phyloP scores from a whole-genome alignment of 2,329 filamentous ascomycete genomes.

The Paramyrothecium roridum region DNA sequence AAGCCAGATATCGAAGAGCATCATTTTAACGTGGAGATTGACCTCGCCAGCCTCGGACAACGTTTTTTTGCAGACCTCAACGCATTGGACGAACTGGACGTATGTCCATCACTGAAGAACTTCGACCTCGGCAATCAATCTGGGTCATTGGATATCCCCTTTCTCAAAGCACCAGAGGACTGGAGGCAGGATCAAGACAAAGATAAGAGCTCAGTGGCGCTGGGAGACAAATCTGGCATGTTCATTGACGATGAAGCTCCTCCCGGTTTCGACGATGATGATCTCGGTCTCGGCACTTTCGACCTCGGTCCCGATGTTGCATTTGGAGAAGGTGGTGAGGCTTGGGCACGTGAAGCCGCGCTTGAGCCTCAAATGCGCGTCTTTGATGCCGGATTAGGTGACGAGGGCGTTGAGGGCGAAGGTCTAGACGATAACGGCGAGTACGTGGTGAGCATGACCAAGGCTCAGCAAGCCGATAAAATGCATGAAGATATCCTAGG shows the following conservation, averaged over 20 bases:
- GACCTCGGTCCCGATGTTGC: constrained; percentile 71
- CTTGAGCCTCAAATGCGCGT: constrained; percentile 82
- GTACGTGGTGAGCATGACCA: constrained; percentile 77
- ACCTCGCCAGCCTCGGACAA: constrained; percentile 69
- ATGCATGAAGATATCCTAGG: constrained; percentile 92
- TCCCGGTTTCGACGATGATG: constrained; percentile 69
- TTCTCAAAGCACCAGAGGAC: constrained; percentile 84
- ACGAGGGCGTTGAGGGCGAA: constrained; percentile 41
- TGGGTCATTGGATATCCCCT: constrained; percentile 83
- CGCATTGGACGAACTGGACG: constrained; percentile 77
- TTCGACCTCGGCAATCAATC: constrained; percentile 88
- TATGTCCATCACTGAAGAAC: constrained; percentile 91
- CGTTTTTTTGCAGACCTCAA: constrained; percentile 84
- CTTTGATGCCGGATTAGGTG: constrained; percentile 63
- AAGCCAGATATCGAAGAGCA: constrained; percentile 43
- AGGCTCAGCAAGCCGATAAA: constrained; percentile 59
- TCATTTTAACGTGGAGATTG: constrained; percentile 65
- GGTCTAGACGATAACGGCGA: constrained; percentile 56
- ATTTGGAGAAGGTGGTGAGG: constrained; percentile 94
- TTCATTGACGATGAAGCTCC: constrained; percentile 86
- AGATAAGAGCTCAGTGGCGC: constrained; percentile 49
- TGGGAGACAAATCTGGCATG: constrained; percentile 71
- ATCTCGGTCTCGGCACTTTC: constrained; percentile 68
- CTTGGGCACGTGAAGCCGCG: constrained; percentile 88
- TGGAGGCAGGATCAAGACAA: constrained; percentile 72